Conservation (phyloP, 2,329 filamentous ascomycete genomes). For the Hyphodiscus sp. region DNA sequence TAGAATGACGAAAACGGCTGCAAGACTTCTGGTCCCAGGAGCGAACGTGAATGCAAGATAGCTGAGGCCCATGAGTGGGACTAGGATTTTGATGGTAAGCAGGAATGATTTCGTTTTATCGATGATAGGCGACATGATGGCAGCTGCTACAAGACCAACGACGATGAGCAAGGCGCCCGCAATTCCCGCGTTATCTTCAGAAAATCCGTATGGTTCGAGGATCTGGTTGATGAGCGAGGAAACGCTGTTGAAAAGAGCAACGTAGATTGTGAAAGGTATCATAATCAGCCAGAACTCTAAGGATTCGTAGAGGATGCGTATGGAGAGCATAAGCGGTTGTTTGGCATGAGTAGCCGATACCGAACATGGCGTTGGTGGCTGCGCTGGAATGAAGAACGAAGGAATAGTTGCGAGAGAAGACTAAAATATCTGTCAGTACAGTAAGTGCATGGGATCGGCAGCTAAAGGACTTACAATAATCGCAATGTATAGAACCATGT, state of each 20-base stretch:
- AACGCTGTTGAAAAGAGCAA: constrained; percentile 89
- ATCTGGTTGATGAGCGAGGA: constrained; percentile 89
- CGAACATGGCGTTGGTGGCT: constrained; percentile 71
- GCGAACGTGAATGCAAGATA: constrained; percentile 83
- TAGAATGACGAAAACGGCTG: constrained; percentile 68
- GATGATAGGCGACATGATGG: constrained; percentile 71
- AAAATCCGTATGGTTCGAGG: constrained; percentile 77
- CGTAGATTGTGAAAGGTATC: constrained; percentile 75
- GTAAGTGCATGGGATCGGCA: constrained; percentile 2
- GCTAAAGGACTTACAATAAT: constrained; percentile 59
- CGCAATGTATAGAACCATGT: constrained; percentile 77
- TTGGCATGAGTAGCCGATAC: constrained; percentile 53
- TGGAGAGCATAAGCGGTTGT: constrained; percentile 43
- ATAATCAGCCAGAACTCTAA: constrained; percentile 75
- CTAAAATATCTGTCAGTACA: constrained; percentile 28
- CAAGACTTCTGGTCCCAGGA: constrained; percentile 48
- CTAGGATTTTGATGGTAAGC: constrained; percentile 61
- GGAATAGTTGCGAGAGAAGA: constrained; percentile 62
- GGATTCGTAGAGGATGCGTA: constrained; percentile 49
- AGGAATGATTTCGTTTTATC: constrained; percentile 81
- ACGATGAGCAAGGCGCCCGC: constrained; percentile 85
- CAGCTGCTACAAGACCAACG: constrained; percentile 72
- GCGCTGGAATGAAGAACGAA: constrained; percentile 71
- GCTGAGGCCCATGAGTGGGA: constrained; percentile 65
- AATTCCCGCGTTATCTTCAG: constrained; percentile 78